These are phyloP conservation scores for Oryza glaberrima DNA, from an alignment of 176 grass and related monocot genomes.

Conservation along the genomic window DNA sequence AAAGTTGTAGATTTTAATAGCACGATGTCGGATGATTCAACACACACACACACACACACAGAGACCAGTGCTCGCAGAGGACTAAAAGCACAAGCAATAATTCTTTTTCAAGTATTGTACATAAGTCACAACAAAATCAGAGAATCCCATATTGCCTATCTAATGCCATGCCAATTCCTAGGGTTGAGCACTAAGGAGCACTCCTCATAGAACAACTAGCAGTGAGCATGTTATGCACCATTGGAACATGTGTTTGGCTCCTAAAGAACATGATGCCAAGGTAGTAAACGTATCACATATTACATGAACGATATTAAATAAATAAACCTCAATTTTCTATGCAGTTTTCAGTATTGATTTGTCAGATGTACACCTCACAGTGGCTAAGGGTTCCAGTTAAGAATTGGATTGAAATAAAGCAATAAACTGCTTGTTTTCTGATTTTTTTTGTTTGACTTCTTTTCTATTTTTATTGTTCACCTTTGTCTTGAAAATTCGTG, in stretches of 20 bases:
- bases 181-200: not conserved
- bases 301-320: not conserved
- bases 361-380: not conserved
- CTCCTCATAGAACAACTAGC: not conserved
- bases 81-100: conserved; percentile 6
- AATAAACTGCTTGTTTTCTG: not conserved
- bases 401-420: not conserved
- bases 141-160: not conserved
- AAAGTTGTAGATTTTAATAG: not conserved
- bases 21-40: not conserved
- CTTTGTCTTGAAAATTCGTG: not conserved
- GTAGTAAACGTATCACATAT: not conserved
- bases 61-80: not conserved
- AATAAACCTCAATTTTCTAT: not conserved
- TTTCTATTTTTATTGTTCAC: not conserved
- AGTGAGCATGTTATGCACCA: not conserved
- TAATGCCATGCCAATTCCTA: not conserved
- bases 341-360: not conserved
- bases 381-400: not conserved
- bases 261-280: not conserved
- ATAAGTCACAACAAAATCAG: not conserved
- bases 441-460: not conserved
- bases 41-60: not conserved
- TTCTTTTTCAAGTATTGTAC: not conserved
- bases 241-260: not conserved